Percentiles rank a stretch among this genome's conserved stretches.
Conservation (phyloP, 2,329 filamentous ascomycete genomes). For the Helotiales sp. region DNA sequence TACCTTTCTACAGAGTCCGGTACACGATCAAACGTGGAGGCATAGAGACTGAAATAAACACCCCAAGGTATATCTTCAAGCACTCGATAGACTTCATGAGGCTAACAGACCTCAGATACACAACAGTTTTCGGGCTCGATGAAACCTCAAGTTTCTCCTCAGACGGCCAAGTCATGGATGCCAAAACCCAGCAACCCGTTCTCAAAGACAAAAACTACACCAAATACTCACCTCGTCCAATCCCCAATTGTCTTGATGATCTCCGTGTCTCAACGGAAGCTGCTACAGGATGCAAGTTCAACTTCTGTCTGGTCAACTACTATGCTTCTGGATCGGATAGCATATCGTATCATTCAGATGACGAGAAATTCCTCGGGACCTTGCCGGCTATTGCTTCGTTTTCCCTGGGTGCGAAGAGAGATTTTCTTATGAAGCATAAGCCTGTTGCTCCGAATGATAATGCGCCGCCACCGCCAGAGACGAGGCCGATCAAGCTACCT, state of each 20-base stretch:
- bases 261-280: conserved; percentile 68
- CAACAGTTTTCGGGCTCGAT: conserved; percentile 62
- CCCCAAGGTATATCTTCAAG: conserved; percentile 49
- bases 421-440: conserved; percentile 83
- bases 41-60: conserved; percentile 64
- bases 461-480: conserved; percentile 39
- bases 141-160: conserved; percentile 66
- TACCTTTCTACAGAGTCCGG: conserved; percentile 78
- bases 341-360: conserved; percentile 80
- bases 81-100: background rate
- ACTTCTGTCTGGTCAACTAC: conserved; percentile 84
- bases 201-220: conserved; percentile 59
- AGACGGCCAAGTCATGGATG: conserved; percentile 50
- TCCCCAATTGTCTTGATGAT: conserved; percentile 71
- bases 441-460: conserved; percentile 50
- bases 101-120: conserved; percentile 51
- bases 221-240: conserved; percentile 66
- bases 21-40: conserved; percentile 73
- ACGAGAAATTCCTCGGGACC: conserved; percentile 75
- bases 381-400: conserved; percentile 77
- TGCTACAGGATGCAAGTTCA: conserved; percentile 70
- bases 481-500: conserved; percentile 54
- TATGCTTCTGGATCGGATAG: conserved; percentile 78
- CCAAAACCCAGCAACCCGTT: conserved; percentile 48
- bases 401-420: conserved; percentile 71